Evolutionary conservation across 768 basidiomycete species (phyloP).

Genomic region (Pluteus cervinus): DNA sequence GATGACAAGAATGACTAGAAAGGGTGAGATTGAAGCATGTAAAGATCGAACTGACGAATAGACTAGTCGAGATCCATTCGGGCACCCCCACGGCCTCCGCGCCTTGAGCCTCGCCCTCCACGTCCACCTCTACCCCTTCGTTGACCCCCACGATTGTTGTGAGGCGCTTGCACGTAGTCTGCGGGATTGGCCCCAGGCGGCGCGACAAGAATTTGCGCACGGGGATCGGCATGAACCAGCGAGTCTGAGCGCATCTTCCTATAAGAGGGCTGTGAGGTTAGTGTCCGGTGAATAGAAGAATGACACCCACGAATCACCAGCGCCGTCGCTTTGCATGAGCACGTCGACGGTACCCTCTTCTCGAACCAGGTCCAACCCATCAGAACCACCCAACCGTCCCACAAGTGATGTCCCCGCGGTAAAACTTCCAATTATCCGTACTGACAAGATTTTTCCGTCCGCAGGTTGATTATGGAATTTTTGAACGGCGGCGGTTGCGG

Average conservation of each 20-base stretch:
- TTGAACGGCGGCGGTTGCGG: conserved; percentile 61
- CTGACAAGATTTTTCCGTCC: conserved; percentile 69
- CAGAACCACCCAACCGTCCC: conserved; percentile 49
- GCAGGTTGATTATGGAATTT: conserved; percentile 80
- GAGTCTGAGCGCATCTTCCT: conserved; percentile 88
- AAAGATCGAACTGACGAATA: too few species aligned
- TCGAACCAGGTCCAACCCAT: conserved; percentile 47
- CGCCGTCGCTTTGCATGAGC: conserved; percentile 45
- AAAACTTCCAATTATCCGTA: conserved; percentile 52
- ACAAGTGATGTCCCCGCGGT: conserved; percentile 46
- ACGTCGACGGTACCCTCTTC: conserved; percentile 53
- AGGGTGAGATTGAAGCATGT: too few species aligned
- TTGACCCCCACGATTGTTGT: conserved; percentile 31
- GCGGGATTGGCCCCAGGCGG: conserved; percentile 61
- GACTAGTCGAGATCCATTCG: conserved; percentile 54
- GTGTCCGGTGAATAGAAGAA: background rate
- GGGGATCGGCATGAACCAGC: conserved; percentile 53
- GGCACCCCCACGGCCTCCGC: conserved; percentile 28
- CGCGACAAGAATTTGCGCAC: conserved; percentile 61
- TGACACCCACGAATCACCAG: conserved; percentile 50
- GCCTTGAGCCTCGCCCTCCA: conserved; percentile 28
- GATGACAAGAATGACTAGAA: too few species aligned
- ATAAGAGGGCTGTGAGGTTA: conserved; percentile 3
- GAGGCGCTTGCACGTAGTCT: conserved; percentile 36
- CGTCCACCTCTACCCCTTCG: conserved; percentile 32